A percentile compares a stretch with the other conserved stretches of the same genome.
Evolutionary conservation across 1,284 basidiomycete species (phyloP).

Genomic region (Melanopsichium pennsylvanicum): DNA sequence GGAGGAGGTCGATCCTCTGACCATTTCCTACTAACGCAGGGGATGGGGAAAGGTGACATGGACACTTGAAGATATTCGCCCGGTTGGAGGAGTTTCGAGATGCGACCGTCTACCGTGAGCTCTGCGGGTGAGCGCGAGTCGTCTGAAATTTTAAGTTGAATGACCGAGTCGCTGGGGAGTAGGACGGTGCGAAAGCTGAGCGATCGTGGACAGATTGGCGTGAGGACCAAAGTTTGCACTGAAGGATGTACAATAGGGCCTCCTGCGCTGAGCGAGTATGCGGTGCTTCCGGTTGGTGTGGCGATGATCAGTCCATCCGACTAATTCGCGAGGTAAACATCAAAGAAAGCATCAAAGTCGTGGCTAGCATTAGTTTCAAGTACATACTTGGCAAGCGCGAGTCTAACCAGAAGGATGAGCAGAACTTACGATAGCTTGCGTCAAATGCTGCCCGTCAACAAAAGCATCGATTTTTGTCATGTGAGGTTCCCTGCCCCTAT

Average conservation of each 20-base stretch:
- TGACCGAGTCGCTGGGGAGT: slow-evolving; percentile 80
- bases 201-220: slow-evolving; percentile 92
- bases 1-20: slow-evolving; percentile 3
- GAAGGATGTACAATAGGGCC: slow-evolving; percentile 96
- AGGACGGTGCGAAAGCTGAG: slow-evolving; percentile 90
- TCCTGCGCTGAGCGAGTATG: slow-evolving; percentile 93
- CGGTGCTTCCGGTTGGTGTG: slow-evolving; percentile 95
- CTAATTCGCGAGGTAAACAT: slow-evolving; percentile 68
- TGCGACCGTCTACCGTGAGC: slow-evolving; percentile 89
- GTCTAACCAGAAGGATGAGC: neutral
- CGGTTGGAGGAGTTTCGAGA: slow-evolving; percentile 79
- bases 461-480: slow-evolving; percentile 92
- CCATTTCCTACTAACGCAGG: slow-evolving; percentile 70
- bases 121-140: slow-evolving; percentile 85
- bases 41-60: slow-evolving; percentile 87
- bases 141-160: slow-evolving; percentile 85
- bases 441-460: slow-evolving; percentile 94
- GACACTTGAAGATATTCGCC: slow-evolving; percentile 85
- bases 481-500: slow-evolving; percentile 88
- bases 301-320: slow-evolving; percentile 94
- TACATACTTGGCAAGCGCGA: too few species aligned
- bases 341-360: neutral
- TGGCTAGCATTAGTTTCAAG: too few species aligned
- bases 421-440: slow-evolving; percentile 85
- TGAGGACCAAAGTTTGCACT: slow-evolving; percentile 85